Evolutionary conservation across 306 rosid species (phyloP).

Genomic region (Vachellia pachyceras): DNA sequence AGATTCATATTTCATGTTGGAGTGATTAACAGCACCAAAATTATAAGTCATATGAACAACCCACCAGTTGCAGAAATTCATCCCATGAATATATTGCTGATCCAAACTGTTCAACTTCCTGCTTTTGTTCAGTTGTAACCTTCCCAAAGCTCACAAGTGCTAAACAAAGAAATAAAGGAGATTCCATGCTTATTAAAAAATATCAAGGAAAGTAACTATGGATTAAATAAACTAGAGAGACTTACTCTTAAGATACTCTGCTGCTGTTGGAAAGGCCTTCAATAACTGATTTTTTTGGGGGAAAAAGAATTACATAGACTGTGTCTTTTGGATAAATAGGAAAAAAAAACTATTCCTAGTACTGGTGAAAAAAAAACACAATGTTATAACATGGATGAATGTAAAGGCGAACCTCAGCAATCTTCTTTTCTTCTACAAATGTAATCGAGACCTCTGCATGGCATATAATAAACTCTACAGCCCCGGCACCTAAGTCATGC

Average conservation of each 20-base stretch:
- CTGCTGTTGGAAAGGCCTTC: slow-evolving; percentile 73
- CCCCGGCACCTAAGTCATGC: slow-evolving; percentile 76
- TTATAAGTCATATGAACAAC: slow-evolving; percentile 44
- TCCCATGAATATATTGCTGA: slow-evolving; percentile 76
- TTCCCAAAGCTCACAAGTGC: slow-evolving; percentile 95
- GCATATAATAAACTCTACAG: slow-evolving; percentile 80
- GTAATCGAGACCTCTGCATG: slow-evolving; percentile 85
- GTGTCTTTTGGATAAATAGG: neutral
- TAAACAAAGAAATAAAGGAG: slow-evolving; percentile 39
- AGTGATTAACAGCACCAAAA: slow-evolving; percentile 14
- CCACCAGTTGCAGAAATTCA: slow-evolving; percentile 77
- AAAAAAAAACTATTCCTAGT: slow-evolving; percentile 10
- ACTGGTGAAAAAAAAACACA: slow-evolving; percentile 4
- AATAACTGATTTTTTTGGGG: slow-evolving; percentile 56
- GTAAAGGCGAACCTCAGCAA: slow-evolving; percentile 68
- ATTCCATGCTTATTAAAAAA: slow-evolving; percentile 25
- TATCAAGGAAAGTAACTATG: slow-evolving; percentile 31
- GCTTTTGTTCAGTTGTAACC: slow-evolving; percentile 75
- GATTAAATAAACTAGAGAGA: slow-evolving; percentile 37
- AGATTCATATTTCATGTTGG: slow-evolving; percentile 22
- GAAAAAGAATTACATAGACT: slow-evolving; percentile 8
- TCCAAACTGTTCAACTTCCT: slow-evolving; percentile 65
- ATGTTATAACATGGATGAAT: slow-evolving; percentile 5
- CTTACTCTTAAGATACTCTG: slow-evolving; percentile 75
- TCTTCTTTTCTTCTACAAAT: slow-evolving; percentile 85